phyloP scores from a whole-genome alignment of 306 rosid genomes.

The Trifolium dubium region DNA sequence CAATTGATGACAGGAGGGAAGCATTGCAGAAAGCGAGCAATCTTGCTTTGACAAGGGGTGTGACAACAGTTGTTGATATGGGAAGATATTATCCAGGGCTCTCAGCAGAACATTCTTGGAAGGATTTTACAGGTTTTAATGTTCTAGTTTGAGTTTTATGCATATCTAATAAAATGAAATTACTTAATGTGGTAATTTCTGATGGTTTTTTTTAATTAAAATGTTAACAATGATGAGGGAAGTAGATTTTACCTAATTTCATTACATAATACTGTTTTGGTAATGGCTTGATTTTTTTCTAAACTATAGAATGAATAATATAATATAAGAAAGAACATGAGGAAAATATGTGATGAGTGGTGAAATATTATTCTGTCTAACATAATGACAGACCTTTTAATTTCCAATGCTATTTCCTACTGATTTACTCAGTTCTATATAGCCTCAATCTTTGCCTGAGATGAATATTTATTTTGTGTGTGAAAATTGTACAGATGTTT shows the following conservation, averaged over 20 bases:
- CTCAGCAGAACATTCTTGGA: constrained; percentile 69
- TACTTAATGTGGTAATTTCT: neutral
- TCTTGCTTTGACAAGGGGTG: constrained; percentile 69
- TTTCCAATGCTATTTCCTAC: neutral
- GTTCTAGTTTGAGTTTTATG: constrained; percentile 18
- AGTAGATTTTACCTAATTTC: constrained; percentile 6
- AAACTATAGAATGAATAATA: neutral
- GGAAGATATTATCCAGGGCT: constrained; percentile 80
- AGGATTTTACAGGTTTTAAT: constrained; percentile 79
- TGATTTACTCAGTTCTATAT: constrained; percentile 11
- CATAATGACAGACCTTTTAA: neutral
- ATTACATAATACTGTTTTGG: constrained; percentile 23
- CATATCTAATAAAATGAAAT: constrained; percentile 21
- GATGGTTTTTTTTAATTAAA: neutral
- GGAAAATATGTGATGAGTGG: neutral
- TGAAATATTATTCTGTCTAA: constrained; percentile 12
- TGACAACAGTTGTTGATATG: constrained; percentile 87
- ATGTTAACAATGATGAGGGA: neutral
- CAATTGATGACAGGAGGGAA: constrained; percentile 78
- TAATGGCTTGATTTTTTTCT: constrained; percentile 11
- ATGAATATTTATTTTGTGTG: constrained; percentile 18
- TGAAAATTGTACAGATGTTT: constrained; percentile 68
- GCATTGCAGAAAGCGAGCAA: constrained; percentile 77
- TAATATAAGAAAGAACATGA: neutral
- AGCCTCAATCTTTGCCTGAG: constrained; percentile 24